These are phyloP conservation scores for Eucalyptus regnans DNA, from an alignment of 345 rosid genomes.

Conservation along the genomic window DNA sequence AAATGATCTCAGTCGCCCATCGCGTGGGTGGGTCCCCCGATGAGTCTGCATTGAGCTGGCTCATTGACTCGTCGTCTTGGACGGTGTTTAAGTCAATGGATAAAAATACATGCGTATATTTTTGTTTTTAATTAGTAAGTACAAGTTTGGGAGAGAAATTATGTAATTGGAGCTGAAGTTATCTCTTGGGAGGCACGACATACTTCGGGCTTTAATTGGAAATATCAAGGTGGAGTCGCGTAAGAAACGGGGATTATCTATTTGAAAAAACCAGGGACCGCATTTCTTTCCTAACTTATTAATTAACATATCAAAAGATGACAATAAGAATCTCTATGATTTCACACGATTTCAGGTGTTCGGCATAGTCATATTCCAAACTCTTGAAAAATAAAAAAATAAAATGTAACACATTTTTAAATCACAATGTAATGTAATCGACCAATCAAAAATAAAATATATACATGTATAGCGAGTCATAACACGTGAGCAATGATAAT, in stretches of 20 bases:
- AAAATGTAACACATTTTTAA: too few species aligned
- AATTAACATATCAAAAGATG: not conserved
- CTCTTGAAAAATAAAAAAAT: too few species aligned
- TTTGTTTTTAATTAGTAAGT: too few species aligned
- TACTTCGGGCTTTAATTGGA: too few species aligned
- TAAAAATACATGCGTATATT: not conserved
- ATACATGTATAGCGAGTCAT: too few species aligned
- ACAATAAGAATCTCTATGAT: not conserved
- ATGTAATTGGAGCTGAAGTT: too few species aligned
- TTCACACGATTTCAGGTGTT: not conserved
- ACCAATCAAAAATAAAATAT: too few species aligned
- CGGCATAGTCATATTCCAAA: too few species aligned
- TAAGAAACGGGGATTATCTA: not conserved
- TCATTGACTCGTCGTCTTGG: not conserved
- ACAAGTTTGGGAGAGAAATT: not conserved
- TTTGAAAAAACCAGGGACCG: too few species aligned
- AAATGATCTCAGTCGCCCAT: not conserved
- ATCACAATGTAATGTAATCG: rapidly evolving
- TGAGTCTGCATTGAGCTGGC: not conserved
- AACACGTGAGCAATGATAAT: too few species aligned
- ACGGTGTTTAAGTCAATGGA: rapidly evolving
- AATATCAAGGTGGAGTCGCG: not conserved
- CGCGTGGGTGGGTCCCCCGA: not conserved
- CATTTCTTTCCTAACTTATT: not conserved
- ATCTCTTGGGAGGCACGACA: too few species aligned